These are phyloP conservation scores for Diaporthe citri DNA, from an alignment of 2,329 filamentous ascomycete genomes.

Conservation along the genomic window DNA sequence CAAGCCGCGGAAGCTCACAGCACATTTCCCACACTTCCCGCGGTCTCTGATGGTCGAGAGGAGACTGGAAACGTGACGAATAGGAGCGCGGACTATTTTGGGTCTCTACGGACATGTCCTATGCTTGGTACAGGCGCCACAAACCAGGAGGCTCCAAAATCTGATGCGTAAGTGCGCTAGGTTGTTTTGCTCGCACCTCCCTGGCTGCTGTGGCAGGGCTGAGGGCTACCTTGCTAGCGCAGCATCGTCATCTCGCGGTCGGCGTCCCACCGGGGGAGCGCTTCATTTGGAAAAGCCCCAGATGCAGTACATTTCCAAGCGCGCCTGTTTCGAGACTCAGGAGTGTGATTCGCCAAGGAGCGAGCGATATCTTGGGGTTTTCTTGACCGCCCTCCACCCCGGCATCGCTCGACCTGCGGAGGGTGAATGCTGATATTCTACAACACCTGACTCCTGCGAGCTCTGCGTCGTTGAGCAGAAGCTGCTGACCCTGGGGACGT, in stretches of 20 bases:
- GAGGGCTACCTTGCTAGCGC: constrained; percentile 32
- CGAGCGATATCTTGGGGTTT: constrained; percentile 15
- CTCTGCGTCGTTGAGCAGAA: neutral
- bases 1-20: constrained; percentile 7
- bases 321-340: constrained; percentile 4
- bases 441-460: neutral
- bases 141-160: constrained; percentile 24
- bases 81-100: constrained; percentile 36
- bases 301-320: constrained; percentile 27
- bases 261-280: constrained; percentile 11
- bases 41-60: neutral
- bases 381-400: constrained; percentile 18
- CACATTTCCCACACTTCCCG: neutral
- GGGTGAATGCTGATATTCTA: neutral
- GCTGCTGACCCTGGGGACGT: neutral
- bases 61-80: constrained; percentile 16
- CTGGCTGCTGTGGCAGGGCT: constrained; percentile 32
- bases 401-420: constrained; percentile 13
- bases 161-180: constrained; percentile 33
- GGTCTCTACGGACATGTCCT: constrained; percentile 25
- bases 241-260: constrained; percentile 22
- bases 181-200: constrained; percentile 31
- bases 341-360: constrained; percentile 37
- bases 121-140: constrained; percentile 26
- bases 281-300: constrained; percentile 33